phyloP scores from a whole-genome alignment of 495 filamentous ascomycete genomes.

The Thermothielavioides terrestris region DNA sequence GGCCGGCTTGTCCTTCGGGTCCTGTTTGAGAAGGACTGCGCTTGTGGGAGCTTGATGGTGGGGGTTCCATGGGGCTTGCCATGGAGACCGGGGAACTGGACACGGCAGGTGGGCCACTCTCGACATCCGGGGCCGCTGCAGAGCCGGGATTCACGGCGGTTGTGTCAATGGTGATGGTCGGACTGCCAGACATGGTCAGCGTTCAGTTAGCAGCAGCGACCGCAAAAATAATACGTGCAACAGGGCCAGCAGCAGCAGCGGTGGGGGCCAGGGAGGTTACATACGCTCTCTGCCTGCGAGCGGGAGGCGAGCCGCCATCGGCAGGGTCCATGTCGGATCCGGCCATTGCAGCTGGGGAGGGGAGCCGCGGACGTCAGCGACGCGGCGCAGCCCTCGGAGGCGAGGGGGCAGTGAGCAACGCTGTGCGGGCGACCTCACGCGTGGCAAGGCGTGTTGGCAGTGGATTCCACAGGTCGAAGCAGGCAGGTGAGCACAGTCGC shows the following conservation, averaged over 20 bases:
- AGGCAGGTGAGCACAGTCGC: not conserved
- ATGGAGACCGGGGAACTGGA: slow-evolving; percentile 38
- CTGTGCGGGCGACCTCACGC: not conserved
- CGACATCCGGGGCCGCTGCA: slow-evolving; percentile 14
- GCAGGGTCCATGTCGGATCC: slow-evolving; percentile 8
- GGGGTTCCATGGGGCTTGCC: slow-evolving; percentile 32
- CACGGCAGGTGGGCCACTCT: slow-evolving; percentile 4
- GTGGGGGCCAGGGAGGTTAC: slow-evolving; percentile 8
- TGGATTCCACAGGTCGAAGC: not conserved
- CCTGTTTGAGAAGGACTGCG: slow-evolving; percentile 28
- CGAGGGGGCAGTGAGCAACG: slow-evolving; percentile 2
- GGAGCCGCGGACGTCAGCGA: slow-evolving; percentile 14
- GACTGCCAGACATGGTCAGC: slow-evolving; percentile 29
- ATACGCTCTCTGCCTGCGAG: slow-evolving; percentile 24
- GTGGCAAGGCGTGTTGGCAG: slow-evolving; percentile 6
- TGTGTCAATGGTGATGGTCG: slow-evolving; percentile 70
- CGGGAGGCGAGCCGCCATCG: slow-evolving; percentile 13
- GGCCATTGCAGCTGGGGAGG: slow-evolving; percentile 22
- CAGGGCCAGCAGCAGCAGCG: not conserved
- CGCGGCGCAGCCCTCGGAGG: slow-evolving; percentile 12
- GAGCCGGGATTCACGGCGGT: slow-evolving; percentile 48
- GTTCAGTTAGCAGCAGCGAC: slow-evolving; percentile 2
- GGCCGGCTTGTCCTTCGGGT: slow-evolving; percentile 50
- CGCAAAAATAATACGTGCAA: too few species aligned
- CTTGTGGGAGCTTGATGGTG: slow-evolving; percentile 38